A percentile compares a stretch with the other conserved stretches of the same genome.
These are phyloP conservation scores for Cladosporium sphaerospermum DNA, from an alignment of 2,329 filamentous ascomycete genomes.

Conservation along the genomic window DNA sequence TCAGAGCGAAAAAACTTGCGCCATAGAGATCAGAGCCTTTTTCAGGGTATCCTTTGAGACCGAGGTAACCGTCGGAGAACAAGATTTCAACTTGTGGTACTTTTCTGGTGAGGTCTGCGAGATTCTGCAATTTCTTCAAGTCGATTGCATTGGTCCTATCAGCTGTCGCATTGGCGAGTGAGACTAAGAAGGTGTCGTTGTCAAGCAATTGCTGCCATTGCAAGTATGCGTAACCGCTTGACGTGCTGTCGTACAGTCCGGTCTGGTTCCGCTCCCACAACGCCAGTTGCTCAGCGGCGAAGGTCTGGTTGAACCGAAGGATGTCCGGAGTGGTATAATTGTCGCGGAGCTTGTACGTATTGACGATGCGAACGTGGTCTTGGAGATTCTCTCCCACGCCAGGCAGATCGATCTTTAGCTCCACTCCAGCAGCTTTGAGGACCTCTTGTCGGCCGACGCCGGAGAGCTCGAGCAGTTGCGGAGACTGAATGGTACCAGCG, in stretches of 20 bases:
- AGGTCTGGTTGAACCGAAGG: slow-evolving; percentile 25
- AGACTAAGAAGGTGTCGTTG: slow-evolving; percentile 23
- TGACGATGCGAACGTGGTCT: slow-evolving; percentile 27
- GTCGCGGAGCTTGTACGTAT: slow-evolving; percentile 25
- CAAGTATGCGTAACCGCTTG: slow-evolving; percentile 36
- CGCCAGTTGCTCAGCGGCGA: slow-evolving; percentile 35
- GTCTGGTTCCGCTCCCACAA: slow-evolving; percentile 30
- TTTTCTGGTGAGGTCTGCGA: slow-evolving; percentile 28
- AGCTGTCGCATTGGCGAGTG: slow-evolving; percentile 31
- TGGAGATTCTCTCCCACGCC: slow-evolving; percentile 50
- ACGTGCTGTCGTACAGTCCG: slow-evolving; percentile 38
- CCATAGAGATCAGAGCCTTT: slow-evolving; percentile 29
- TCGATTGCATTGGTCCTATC: slow-evolving; percentile 29
- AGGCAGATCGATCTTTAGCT: slow-evolving; percentile 42
- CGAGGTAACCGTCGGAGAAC: slow-evolving; percentile 43
- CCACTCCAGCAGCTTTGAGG: slow-evolving; percentile 43
- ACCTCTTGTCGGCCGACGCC: slow-evolving; percentile 50
- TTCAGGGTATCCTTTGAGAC: slow-evolving; percentile 33
- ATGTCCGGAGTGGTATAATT: slow-evolving; percentile 30
- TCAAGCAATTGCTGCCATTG: slow-evolving; percentile 37
- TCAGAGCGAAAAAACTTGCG: slow-evolving; percentile 28
- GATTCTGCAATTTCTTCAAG: slow-evolving; percentile 36
- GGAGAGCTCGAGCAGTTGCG: slow-evolving; percentile 55
- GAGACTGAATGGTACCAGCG: slow-evolving; percentile 53
- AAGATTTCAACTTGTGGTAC: slow-evolving; percentile 41